phyloP scores from a whole-genome alignment of 78 protist species.

The Polysphondylium violaceum region DNA sequence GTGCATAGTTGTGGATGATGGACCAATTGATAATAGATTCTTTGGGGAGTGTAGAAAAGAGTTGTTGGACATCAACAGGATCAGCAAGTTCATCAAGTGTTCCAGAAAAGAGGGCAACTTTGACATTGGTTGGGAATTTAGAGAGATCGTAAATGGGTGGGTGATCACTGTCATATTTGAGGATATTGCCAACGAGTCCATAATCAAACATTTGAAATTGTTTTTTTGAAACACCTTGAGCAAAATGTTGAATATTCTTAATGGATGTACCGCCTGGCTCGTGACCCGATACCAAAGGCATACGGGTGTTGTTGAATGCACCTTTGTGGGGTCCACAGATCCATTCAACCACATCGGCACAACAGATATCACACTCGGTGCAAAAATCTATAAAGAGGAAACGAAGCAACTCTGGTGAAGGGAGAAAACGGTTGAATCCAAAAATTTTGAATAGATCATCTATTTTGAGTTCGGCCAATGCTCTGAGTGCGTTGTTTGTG shows the following conservation, averaged over 20 bases:
- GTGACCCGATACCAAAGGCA: constrained; percentile 61
- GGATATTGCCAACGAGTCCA: constrained; percentile 29
- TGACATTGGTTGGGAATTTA: constrained; percentile 27
- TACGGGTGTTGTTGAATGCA: constrained; percentile 56
- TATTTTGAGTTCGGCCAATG: constrained; percentile 7
- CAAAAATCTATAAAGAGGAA: constrained; percentile 44
- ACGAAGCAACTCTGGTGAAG: constrained; percentile 33
- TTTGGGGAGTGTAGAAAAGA: constrained; percentile 7
- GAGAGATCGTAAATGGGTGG: constrained; percentile 65
- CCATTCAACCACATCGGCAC: constrained; percentile 58
- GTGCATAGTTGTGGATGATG: constrained; percentile 40
- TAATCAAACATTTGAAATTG: constrained; percentile 67
- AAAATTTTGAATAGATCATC: constrained; percentile 20
- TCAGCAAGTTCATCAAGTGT: constrained; percentile 83
- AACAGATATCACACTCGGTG: constrained; percentile 40
- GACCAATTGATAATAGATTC: constrained; percentile 24
- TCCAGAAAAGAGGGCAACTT: constrained; percentile 72
- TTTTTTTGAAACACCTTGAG: constrained; percentile 58
- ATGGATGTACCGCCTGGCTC: constrained; percentile 77
- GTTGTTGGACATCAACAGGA: constrained; percentile 64
- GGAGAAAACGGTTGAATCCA: constrained; percentile 41
- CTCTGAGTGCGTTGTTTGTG: constrained; percentile 20
- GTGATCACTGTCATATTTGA: not conserved
- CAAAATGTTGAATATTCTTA: constrained; percentile 78
- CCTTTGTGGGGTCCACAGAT: constrained; percentile 66